A percentile compares a stretch with the other conserved stretches of the same genome.
Evolutionary conservation across 1,139 yeast species (phyloP).

Genomic region (Arxiozyma bovina): DNA sequence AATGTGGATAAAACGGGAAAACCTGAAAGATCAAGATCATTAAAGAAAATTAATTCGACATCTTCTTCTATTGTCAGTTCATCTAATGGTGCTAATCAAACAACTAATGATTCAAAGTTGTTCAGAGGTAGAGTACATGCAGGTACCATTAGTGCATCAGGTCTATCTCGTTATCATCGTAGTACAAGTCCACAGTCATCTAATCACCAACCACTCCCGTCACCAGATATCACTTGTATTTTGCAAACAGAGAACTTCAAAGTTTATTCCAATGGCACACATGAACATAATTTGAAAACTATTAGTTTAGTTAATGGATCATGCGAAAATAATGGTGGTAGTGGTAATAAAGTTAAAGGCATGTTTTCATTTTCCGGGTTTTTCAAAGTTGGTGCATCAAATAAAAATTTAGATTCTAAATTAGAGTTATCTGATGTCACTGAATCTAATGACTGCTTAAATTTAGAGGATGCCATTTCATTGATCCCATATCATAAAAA

Average conservation of each 20-base stretch:
- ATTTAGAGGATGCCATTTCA: constrained; percentile 23
- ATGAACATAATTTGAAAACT: constrained; percentile 25
- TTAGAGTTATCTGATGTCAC: background rate
- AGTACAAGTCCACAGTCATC: constrained; percentile 2
- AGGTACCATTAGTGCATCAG: constrained; percentile 19
- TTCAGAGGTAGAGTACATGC: constrained; percentile 15
- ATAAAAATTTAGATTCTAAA: constrained; percentile 3
- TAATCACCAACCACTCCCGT: background rate
- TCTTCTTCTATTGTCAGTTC: constrained; percentile 6
- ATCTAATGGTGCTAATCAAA: constrained; percentile 5
- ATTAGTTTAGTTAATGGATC: constrained; percentile 18
- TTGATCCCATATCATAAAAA: constrained; percentile 16
- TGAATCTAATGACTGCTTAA: constrained; percentile 4
- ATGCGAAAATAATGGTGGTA: background rate
- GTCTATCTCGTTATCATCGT: constrained; percentile 13
- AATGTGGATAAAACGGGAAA: background rate
- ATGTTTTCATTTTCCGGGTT: constrained; percentile 25
- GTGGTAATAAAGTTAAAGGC: constrained; percentile 2
- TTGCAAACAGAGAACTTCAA: constrained; percentile 25
- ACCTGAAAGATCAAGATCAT: constrained; percentile 5
- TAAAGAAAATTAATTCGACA: constrained; percentile 8
- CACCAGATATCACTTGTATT: constrained; percentile 18
- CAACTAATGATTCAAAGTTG: constrained; percentile 4
- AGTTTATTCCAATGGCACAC: constrained; percentile 28
- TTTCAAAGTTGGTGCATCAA: constrained; percentile 22